phyloP scores from a whole-genome alignment of 768 basidiomycete genomes.

The Lactifluus subvellereus region DNA sequence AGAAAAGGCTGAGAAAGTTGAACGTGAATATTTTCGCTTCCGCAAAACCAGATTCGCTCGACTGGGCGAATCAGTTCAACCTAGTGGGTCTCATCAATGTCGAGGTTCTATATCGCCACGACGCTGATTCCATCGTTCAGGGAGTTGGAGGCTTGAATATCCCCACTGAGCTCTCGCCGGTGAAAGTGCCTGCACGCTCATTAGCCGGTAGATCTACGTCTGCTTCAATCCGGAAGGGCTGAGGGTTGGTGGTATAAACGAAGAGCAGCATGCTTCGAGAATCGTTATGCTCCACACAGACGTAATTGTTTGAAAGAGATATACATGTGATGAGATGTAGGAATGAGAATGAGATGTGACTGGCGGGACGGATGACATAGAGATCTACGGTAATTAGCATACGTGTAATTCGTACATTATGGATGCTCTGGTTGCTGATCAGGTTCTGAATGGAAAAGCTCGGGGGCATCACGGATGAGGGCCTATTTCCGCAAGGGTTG shows the following conservation, averaged over 20 bases:
- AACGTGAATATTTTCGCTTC: slow-evolving; percentile 17
- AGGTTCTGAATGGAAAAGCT: slow-evolving; percentile 47
- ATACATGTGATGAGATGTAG: neutral
- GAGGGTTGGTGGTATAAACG: neutral
- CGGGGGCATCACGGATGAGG: slow-evolving; percentile 72
- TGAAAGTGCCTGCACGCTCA: slow-evolving; percentile 21
- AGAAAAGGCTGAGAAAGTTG: slow-evolving; percentile 22
- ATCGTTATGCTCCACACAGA: neutral
- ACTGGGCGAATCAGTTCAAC: slow-evolving; percentile 21
- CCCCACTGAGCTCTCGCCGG: slow-evolving; percentile 20
- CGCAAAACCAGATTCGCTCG: slow-evolving; percentile 15
- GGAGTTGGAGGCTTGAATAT: slow-evolving; percentile 19
- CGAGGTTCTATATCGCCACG: neutral
- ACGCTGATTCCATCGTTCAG: slow-evolving; percentile 9
- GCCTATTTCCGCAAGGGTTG: slow-evolving; percentile 39
- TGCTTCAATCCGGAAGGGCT: slow-evolving; percentile 3
- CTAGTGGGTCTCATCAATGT: slow-evolving; percentile 5
- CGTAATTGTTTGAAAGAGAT: neutral
- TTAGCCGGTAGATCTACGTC: slow-evolving; percentile 8
- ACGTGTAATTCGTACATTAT: neutral
- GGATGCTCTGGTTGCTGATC: neutral
- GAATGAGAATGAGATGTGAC: slow-evolving; percentile 13
- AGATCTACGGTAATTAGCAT: neutral
- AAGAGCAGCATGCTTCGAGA: neutral
- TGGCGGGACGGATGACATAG: neutral